Percentiles rank a stretch among this genome's conserved stretches.
Conservation (phyloP, 2,329 filamentous ascomycete genomes). For the Coniochaeta sp. region DNA sequence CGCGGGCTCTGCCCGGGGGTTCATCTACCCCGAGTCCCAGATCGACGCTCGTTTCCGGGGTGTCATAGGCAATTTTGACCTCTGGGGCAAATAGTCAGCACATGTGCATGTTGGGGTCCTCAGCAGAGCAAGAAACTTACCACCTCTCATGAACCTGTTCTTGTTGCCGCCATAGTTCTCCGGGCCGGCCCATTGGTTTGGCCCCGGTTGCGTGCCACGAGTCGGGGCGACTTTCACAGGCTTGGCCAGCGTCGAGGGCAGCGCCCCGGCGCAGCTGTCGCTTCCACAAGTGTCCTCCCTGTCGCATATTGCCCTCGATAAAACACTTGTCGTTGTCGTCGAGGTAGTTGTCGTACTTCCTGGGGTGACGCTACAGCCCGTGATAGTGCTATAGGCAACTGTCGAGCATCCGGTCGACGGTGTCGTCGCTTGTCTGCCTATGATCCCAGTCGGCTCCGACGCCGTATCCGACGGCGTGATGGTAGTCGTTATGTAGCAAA, state of each 20-base stretch:
- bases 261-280: background rate
- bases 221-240: background rate
- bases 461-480: background rate
- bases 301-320: background rate
- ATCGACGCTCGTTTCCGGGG: background rate
- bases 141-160: background rate
- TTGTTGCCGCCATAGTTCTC: background rate
- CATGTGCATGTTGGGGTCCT: background rate
- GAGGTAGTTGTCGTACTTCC: background rate
- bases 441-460: background rate
- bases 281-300: background rate
- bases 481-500: background rate
- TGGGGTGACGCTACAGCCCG: background rate
- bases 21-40: background rate
- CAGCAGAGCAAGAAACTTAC: background rate
- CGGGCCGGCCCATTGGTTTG: background rate
- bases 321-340: background rate
- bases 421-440: background rate
- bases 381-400: background rate
- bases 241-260: background rate
- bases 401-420: background rate
- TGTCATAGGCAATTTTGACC: background rate
- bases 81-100: background rate
- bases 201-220: background rate
- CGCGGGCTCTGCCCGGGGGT: background rate